Evolutionary conservation across 1,139 yeast species (phyloP), one percentile per base, ranked within the genome.

Genomic region (Suhomyces ambrosiae): DNA sequence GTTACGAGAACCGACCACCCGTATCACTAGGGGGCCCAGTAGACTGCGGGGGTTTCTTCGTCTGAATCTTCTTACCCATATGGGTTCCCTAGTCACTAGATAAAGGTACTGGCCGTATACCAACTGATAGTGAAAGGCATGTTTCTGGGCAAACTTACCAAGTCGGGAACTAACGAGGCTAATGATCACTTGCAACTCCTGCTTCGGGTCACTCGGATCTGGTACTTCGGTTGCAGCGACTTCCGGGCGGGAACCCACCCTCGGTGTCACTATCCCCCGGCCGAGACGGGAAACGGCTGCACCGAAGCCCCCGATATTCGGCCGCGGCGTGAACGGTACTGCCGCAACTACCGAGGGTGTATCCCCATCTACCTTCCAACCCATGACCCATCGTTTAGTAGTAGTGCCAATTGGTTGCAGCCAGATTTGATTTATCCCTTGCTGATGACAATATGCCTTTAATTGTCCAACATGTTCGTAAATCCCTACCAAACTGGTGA

Each of bases 321-420:
- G 5, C 24, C 5, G 24, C 7, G 9, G 5, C 24, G 11, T 10
- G 24, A 6, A 5, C 24, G 24, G 24, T 5, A 23, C n/a, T 12
- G 24, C 11, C 24, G 24, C n/a, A n/a, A n/a, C n/a, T n/a, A n/a
- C n/a, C n/a, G n/a, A n/a, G n/a, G n/a, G n/a, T n/a, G n/a, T n/a
- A n/a, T n/a, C n/a, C n/a, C n/a, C n/a, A n/a, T n/a, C n/a, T 12
- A 40, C 32, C 18, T 33, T 43, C 61, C 61, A 56, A 5, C 48
- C 58, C 10, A 54, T 26, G 1, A 55, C 38, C 59, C 59, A 53
- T 12, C 60, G 37, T 10, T 42, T 44, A 3, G 59, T 55, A n/a
- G 37, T 33, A 14, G 41, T 40, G 10, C 45, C 33, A 6, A 53
- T 41, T 17, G 43, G 34, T 13, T 39, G 40, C 9, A 39, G 34